A percentile compares a stretch with the other conserved stretches of the same genome.
Conservation (phyloP, 208 protist genomes). For the Naegleria lovaniensis region DNA sequence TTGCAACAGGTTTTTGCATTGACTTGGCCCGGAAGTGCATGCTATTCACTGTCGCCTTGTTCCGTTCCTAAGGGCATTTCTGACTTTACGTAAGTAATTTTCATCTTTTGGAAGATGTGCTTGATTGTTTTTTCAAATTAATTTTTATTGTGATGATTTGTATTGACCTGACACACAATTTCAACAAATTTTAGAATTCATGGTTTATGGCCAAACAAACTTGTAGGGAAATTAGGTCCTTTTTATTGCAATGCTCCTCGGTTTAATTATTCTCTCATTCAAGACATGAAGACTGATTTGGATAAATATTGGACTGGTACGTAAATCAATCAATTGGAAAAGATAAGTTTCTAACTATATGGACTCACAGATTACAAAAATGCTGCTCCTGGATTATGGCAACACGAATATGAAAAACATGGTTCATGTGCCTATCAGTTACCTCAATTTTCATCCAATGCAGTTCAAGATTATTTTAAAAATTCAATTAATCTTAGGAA, state of each 20-base stretch:
- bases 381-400: background rate
- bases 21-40: background rate
- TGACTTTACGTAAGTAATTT: conserved; percentile 17
- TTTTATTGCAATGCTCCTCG: background rate
- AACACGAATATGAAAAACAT: conserved; percentile 19
- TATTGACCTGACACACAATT: no score
- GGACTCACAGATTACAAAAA: background rate
- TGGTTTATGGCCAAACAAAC: conserved; percentile 1
- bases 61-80: background rate
- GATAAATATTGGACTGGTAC: background rate
- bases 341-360: no score
- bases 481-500: background rate
- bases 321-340: background rate
- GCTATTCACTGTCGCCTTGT: background rate
- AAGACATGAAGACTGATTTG: background rate
- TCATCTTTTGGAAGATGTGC: no score
- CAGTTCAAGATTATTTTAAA: background rate
- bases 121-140: no score
- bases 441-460: background rate
- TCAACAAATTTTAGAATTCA: no score
- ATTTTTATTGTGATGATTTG: no score
- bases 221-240: background rate
- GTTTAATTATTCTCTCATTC: background rate
- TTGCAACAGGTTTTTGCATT: background rate
- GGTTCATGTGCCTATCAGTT: background rate